Evolutionary conservation across 805 yeast genomes (phyloP).

Genomic region (Tetrapisispora namnaoensis): DNA sequence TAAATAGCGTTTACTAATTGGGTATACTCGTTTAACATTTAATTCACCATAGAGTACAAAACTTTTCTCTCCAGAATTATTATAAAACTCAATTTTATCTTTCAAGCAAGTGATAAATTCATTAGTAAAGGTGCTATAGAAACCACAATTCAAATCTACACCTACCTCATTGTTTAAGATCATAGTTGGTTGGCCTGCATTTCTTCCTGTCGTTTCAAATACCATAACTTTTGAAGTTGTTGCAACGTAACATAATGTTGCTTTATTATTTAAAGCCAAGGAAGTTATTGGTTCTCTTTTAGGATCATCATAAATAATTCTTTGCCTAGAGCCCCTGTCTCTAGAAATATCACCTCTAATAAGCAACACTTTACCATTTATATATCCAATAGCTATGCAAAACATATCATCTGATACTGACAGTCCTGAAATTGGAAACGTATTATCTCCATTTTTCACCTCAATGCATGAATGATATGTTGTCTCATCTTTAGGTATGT

Average conservation of each 20-base stretch:
- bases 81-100: constrained; percentile 57
- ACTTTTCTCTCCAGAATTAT: constrained; percentile 42
- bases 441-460: constrained; percentile 62
- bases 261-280: constrained; percentile 43
- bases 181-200: constrained; percentile 51
- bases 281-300: constrained; percentile 72
- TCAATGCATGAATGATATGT: constrained; percentile 51
- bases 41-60: constrained; percentile 48
- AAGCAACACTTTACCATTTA: constrained; percentile 65
- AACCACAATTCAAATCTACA: constrained; percentile 34
- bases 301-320: constrained; percentile 57
- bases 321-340: constrained; percentile 85
- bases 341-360: constrained; percentile 80
- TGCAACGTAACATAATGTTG: constrained; percentile 53
- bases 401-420: constrained; percentile 18
- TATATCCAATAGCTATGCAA: constrained; percentile 24
- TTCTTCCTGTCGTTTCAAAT: constrained; percentile 69
- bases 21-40: constrained; percentile 38
- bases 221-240: constrained; percentile 66
- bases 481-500: constrained; percentile 30
- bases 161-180: constrained; percentile 39
- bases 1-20: constrained; percentile 45
- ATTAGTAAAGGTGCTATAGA: constrained; percentile 33
- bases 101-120: constrained; percentile 56
- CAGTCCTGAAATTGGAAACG: constrained; percentile 50